phyloP scores from a whole-genome alignment of 2,329 filamentous ascomycete genomes.

The Ophiostoma perfectum region DNA sequence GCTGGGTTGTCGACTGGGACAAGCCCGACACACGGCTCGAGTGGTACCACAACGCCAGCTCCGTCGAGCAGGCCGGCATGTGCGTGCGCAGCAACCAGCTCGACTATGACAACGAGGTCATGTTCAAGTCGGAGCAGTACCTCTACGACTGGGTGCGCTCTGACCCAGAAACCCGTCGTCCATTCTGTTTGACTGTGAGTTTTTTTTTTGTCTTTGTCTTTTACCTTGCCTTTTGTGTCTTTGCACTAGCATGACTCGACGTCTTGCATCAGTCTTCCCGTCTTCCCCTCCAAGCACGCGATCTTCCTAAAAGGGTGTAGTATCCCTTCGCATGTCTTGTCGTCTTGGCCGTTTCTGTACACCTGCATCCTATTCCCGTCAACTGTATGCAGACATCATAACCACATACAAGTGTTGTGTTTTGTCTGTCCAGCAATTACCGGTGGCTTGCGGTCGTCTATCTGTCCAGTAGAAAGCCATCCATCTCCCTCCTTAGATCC shows the following conservation, averaged over 20 bases:
- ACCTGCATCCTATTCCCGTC: no score
- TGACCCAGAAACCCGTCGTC: slow-evolving; percentile 63
- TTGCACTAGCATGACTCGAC: no score
- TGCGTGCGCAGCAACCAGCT: slow-evolving; percentile 91
- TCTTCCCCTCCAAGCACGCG: no score
- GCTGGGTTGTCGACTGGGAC: slow-evolving; percentile 95
- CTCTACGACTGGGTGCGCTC: slow-evolving; percentile 86
- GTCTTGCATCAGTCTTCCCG: no score
- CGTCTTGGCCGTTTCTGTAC: no score
- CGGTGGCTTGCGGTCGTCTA: no score
- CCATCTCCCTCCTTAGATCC: not conserved
- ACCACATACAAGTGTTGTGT: no score
- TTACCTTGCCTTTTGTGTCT: no score
- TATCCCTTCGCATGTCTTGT: not conserved
- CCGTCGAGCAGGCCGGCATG: slow-evolving; percentile 80
- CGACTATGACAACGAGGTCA: slow-evolving; percentile 93
- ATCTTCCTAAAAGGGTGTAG: no score
- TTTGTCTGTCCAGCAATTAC: no score
- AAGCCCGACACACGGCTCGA: slow-evolving; percentile 78
- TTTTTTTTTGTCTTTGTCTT: slow-evolving; percentile 32
- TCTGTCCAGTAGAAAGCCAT: no score
- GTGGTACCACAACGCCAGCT: slow-evolving; percentile 96
- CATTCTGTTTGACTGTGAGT: slow-evolving; percentile 70
- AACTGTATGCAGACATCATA: no score
- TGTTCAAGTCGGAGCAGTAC: slow-evolving; percentile 85